Evolutionary conservation across 2,329 filamentous ascomycete species (phyloP), one percentile per base, ranked within the genome.

Genomic region (Cladosporium halotolerans): DNA sequence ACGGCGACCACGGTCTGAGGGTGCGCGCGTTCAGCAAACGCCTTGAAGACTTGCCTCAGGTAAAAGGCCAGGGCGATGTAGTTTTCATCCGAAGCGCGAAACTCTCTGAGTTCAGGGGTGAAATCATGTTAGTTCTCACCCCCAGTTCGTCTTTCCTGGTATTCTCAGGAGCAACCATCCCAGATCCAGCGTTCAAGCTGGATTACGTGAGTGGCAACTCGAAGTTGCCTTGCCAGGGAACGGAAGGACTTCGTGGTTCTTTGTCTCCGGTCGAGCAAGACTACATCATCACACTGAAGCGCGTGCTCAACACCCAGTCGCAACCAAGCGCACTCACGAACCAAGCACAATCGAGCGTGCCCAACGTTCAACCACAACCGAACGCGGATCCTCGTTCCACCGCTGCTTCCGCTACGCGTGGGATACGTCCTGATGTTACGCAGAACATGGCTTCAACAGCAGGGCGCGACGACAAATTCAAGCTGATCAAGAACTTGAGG

Each of bases 1-100:
- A 54, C 31, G 57, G 57, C 9, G 43, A 50, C 8, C 52, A 61
- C 47, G 64, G 62, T n/a, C 53, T 67, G 19, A 56, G 49, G 13
- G 68, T 90, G 53, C 78, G 76, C 56, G 79, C 87, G 46, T 92
- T 93, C 66, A 73, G 76, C 28, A 67, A 73, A 1, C 52, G 76
- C 45, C 60, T 44, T 13, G 51, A 55, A 8, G 42, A 59, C 19
- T 47, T 68, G 11, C 67, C 81, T 4, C 65, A 68, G 10, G 67
- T 80, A 14, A 60, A 67, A 14, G 66, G 71, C 2, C 67, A 73
- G 2, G 79, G 79, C 4, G 88, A 91, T 68, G 73, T 88, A n/a
- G 71, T 89, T 4, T 66, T 89, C 4, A 60, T 90, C 11, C 76
- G 78, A 40, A 61, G 56, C 16, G 61, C 70, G 38, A 68, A 62